Evolutionary conservation across 2,329 filamentous ascomycete species (phyloP).

Genomic region (Fusarium sp.): DNA sequence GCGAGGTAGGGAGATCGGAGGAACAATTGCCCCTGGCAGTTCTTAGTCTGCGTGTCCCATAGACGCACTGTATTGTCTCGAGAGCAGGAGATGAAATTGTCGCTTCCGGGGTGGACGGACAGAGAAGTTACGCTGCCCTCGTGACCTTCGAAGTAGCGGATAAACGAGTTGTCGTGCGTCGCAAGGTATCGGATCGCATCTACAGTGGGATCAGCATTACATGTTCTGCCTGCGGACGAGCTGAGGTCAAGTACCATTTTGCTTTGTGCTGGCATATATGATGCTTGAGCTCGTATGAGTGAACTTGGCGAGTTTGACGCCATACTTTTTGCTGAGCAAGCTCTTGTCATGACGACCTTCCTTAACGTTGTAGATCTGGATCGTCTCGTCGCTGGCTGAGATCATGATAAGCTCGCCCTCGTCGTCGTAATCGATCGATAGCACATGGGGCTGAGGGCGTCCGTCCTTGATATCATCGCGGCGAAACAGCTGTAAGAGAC

Average conservation of each 20-base stretch:
- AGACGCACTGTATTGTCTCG: constrained; percentile 89
- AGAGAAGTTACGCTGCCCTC: constrained; percentile 83
- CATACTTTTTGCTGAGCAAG: constrained; percentile 94
- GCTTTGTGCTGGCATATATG: constrained; percentile 94
- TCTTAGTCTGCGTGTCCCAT: constrained; percentile 85
- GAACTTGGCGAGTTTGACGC: constrained; percentile 91
- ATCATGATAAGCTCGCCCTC: constrained; percentile 91
- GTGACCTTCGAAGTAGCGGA: constrained; percentile 95
- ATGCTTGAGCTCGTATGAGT: constrained; percentile 91
- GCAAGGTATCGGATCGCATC: constrained; percentile 86
- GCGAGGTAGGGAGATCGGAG: constrained; percentile 82
- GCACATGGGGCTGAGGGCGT: constrained; percentile 68
- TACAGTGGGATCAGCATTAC: constrained; percentile 43
- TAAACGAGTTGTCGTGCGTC: constrained; percentile 94
- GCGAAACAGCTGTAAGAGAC: constrained; percentile 59
- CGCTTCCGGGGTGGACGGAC: constrained; percentile 81
- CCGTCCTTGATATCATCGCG: constrained; percentile 63
- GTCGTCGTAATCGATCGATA: constrained; percentile 96
- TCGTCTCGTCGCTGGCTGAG: constrained; percentile 90
- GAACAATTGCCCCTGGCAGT: constrained; percentile 80
- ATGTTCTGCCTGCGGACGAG: neutral
- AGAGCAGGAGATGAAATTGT: constrained; percentile 91
- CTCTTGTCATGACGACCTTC: constrained; percentile 90
- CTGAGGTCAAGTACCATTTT: constrained; percentile 69
- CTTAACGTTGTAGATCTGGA: constrained; percentile 93